Evolutionary conservation across 352 stramenopile genomes (phyloP), one percentile per base, ranked within the genome.

Genomic region (Phytophthora litchii): DNA sequence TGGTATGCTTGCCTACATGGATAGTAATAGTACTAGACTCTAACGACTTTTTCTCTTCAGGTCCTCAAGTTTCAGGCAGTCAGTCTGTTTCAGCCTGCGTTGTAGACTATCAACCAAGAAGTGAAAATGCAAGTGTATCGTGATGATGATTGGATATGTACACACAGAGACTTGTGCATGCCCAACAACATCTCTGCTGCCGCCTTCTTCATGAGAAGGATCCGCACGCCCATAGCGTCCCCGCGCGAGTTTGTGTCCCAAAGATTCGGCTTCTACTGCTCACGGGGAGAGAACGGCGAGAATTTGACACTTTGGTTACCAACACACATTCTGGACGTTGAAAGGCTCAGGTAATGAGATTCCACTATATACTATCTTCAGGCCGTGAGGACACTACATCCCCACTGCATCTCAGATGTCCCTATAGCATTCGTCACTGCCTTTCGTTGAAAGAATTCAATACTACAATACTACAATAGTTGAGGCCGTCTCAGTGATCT

Each of bases 231-330:
- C 10, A 56, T 23, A 57, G 31, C 32, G 46, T 64, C 48, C 20
- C 44, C 17, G 25, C 21, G 54, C 50, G 5, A 54, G 40, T 87
- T 72, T 13, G 50, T 93, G 60, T 95, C 78, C 83, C 83, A 95
- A 95, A 91, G 83, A 92, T 90, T 93, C 83, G 86, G 86, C 86
- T 88, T 95, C 78, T 74, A 86, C 70, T 64, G 76, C 71, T 71
- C 80, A 95, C 71, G 77, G 64, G 64, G 16, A 74, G 40, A 67
- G 74, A 73, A 71, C 78, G 72, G 71, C 66, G 80, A 92, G 84
- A 95, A 95, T 91, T 95, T 95, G 86, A 95, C 86, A 91, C 83
- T 89, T 95, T 95, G 86, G 86, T 89, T 89, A 35, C 51, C 21
- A 29, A 35, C 17, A 40, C 10, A 20, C 27, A 11, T 35, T 4